Base-by-base conservation (phyloP, 495 filamentous ascomycete species). In the Elasticomyces elasticus region DNA sequence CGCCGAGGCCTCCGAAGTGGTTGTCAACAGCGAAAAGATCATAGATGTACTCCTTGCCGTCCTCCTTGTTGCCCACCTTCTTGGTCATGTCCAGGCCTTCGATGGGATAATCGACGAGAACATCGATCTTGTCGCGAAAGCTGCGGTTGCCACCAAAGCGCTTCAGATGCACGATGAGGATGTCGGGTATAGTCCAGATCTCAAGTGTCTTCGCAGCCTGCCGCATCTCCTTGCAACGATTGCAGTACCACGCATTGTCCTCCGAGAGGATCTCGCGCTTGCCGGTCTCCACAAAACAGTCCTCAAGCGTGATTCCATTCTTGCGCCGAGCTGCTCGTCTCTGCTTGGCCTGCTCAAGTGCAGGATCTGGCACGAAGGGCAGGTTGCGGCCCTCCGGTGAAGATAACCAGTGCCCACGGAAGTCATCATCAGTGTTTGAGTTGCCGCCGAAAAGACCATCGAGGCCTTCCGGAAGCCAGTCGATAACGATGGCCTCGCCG, bases 181-280 rank as follows among this genome's bases (percentile, higher is more conserved):
- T 91, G 66, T 98, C 92, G 9, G 92, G 92, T 2, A 84, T 82
- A 66, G 88, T 95, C 92, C 92, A 98, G 2, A 98, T 76, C 65
- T 97, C 88, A 27, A 98, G 89, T 62, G 90, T 94, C 77, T 97
- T 98, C 71, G 79, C 89, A 19, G 94, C 92, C 23, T 87, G 81
- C 10, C 86, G 82, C 62, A 94, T 84, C 58, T 94, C 86, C 64
- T 97, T 96, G 76, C 92, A 98, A 41, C 87, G 79, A 52, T 87
- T 89, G 59, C 92, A 98, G 62, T 87, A 96, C 92, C 92, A 98
- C 26, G 87, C 89, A 63, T 98, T 91, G 59, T 89, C 85, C 65
- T 94, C 87, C 0, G 89, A 94, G 2, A 98, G 73, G 38, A 95
- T 82, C 66, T 98, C 92, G 52, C 87, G 82, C 66, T 87, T 91